Evolutionary conservation across 805 yeast species (phyloP), one percentile per base, ranked within the genome.

Genomic region (Barnettozyma populi): DNA sequence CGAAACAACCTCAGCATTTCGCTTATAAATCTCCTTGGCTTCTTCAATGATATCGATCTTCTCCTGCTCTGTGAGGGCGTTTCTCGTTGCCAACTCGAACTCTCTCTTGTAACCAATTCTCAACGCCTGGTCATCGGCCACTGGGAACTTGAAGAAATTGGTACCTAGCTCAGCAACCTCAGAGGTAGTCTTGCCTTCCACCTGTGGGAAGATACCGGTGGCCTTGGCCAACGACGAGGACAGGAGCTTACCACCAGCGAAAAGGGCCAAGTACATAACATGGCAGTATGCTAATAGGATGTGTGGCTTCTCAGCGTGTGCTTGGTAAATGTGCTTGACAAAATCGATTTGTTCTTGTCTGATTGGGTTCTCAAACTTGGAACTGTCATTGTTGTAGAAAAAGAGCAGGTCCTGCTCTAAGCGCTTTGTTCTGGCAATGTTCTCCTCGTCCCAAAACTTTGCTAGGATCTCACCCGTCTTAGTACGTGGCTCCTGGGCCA

Each of bases 231-330:
- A 66, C 16, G 81, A 76, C 0, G 90, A 80, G 50, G 83, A 70
- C 79, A 88, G 74, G 31, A 87, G 72, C 52, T 82, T 73, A 16
- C 95, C 95, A 44, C 96, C 96, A 2, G 95, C 95, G 69, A 87
- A 87, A 44, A 87, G 73, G 0, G 94, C 95, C 60, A 87, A 68
- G 66, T 87, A 87, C 79, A 87, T 75, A 42, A 86, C 94, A 62
- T 87, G 96, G 70, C 88, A 79, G 64, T 87, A 87, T 5, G 95
- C 94, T 41, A 87, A 70, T 34, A 87, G 65, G 19, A 86, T 65
- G 55, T 84, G 78, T 7, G 96, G 95, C 59, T 83, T 82, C 40
- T 75, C 80, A 38, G 60, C 60, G 32, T 84, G 75, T 8, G 72
- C 73, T 42, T 67, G 62, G 35, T 70, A 66, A 47, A 87, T 84